Base-by-base conservation (phyloP, 768 basidiomycete genomes). In the Xerocomellus intermedius region DNA sequence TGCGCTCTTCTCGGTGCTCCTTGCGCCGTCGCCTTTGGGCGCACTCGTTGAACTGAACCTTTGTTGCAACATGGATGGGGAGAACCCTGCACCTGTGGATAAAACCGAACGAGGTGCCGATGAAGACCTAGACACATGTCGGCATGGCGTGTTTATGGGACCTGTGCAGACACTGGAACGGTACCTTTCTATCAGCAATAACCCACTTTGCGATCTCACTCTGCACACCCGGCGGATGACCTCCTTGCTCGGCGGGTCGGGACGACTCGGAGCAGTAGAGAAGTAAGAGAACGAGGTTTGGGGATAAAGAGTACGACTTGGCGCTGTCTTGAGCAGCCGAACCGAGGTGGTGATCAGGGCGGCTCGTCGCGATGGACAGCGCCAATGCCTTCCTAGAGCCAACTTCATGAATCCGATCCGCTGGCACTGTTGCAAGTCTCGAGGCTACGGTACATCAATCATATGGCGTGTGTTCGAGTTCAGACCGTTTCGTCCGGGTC, bases 1-100 rank as follows among this genome's bases (percentile, higher is more conserved):
- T 4, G 45, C 26, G 41, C 4, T 52, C 33, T 56, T 52, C 19
- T 59, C 49, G 48, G 62, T 44, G 32, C 67, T 66, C 54, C 72
- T 67, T 21, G 73, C 66, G 50, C 72, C 55, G 58, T 63, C 53
- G 14, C 45, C n/a, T 24, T 66, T 59, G 35, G 60, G 28, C 42
- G 58, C 24, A 47, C 24, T 49, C 1, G 62, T 65, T 14, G 69
- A 70, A 30, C 46, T 54, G 36, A 47, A 26, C 26, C 64, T 50
- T 51, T 52, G 59, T 21, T 60, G 62, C 14, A 47, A 57, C 71
- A 73, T 73, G 54, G 43, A 16, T 21, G 35, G 47, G 30, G 39
- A 36, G 26, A 26, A 28, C 32, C 41, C 24, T 44, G 43, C 8
- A 35, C 44, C 46, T 33, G 50, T 28, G 32, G 43, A 24, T 6